phyloP scores from a whole-genome alignment of 106 monocot genomes.

The Xerophyta viscosa region DNA sequence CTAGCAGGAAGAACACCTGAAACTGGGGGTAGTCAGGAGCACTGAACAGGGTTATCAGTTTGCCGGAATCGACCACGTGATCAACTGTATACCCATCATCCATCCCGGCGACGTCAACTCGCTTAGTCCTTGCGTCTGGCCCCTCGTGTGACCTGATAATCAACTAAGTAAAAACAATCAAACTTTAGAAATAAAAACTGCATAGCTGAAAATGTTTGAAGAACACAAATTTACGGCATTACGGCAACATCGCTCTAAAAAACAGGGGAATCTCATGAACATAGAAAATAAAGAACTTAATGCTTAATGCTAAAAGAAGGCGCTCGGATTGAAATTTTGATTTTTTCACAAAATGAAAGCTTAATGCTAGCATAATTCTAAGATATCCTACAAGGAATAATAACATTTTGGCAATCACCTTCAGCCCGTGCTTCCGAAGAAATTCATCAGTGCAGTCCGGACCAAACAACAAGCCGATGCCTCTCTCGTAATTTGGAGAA shows the following conservation, averaged over 20 bases:
- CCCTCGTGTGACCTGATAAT: slow-evolving; percentile 99
- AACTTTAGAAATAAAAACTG: slow-evolving; percentile 10
- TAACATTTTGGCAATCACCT: too few species aligned
- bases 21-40: slow-evolving; percentile 98
- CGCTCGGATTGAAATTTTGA: too few species aligned
- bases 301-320: too few species aligned
- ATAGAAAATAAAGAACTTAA: too few species aligned
- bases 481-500: slow-evolving; percentile 78
- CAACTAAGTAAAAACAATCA: slow-evolving; percentile 42
- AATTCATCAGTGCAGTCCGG: slow-evolving; percentile 89
- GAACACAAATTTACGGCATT: too few species aligned
- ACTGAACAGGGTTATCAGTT: slow-evolving; percentile 85
- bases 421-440: slow-evolving; percentile 62
- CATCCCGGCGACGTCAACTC: slow-evolving; percentile 68
- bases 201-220: too few species aligned
- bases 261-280: too few species aligned
- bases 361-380: too few species aligned
- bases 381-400: too few species aligned
- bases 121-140: slow-evolving; percentile 92
- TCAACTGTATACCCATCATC: slow-evolving; percentile 83
- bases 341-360: too few species aligned
- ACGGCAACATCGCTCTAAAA: too few species aligned
- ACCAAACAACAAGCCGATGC: slow-evolving; percentile 88
- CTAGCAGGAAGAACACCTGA: slow-evolving; percentile 43
- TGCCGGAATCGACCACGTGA: slow-evolving; percentile 80